Evolutionary conservation across 768 basidiomycete species (phyloP).

Genomic region (Coprinopsis sp.): DNA sequence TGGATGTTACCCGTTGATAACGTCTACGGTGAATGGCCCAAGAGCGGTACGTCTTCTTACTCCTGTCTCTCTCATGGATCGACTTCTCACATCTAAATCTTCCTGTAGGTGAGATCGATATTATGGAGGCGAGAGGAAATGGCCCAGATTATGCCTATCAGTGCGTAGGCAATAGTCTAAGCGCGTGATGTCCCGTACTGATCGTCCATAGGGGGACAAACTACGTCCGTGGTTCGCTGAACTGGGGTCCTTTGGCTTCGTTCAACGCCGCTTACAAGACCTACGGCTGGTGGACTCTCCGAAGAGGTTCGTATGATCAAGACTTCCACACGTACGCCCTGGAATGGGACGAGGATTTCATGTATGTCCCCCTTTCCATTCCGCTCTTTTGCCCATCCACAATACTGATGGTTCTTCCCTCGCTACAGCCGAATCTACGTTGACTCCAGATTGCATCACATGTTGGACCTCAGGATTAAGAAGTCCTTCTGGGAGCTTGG

Average conservation of each 20-base stretch:
- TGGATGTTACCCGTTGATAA: slow-evolving; percentile 79
- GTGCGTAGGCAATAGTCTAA: slow-evolving; percentile 30
- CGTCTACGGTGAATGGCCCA: slow-evolving; percentile 65
- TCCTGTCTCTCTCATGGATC: slow-evolving; percentile 12
- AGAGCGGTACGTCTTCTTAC: slow-evolving; percentile 44
- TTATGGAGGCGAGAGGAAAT: slow-evolving; percentile 75
- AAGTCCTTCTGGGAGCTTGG: slow-evolving; percentile 77
- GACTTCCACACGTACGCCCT: slow-evolving; percentile 79
- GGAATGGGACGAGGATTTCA: slow-evolving; percentile 80
- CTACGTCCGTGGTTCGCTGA: slow-evolving; percentile 61
- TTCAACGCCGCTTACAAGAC: slow-evolving; percentile 70
- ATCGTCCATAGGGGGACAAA: slow-evolving; percentile 48
- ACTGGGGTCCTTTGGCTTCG: slow-evolving; percentile 71
- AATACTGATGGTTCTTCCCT: slow-evolving; percentile 1
- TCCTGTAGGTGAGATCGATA: slow-evolving; percentile 63
- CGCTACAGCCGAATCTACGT: slow-evolving; percentile 67
- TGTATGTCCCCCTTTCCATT: slow-evolving; percentile 46
- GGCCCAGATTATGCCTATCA: slow-evolving; percentile 55
- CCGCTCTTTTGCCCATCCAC: neutral
- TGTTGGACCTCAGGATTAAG: slow-evolving; percentile 62
- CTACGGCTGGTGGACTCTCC: slow-evolving; percentile 69
- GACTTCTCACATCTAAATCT: slow-evolving; percentile 16
- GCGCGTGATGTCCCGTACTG: neutral
- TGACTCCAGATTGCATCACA: slow-evolving; percentile 73
- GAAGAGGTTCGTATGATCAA: slow-evolving; percentile 62